phyloP scores from a whole-genome alignment of 2,329 filamentous ascomycete species.

The Aspergillus terreus region DNA sequence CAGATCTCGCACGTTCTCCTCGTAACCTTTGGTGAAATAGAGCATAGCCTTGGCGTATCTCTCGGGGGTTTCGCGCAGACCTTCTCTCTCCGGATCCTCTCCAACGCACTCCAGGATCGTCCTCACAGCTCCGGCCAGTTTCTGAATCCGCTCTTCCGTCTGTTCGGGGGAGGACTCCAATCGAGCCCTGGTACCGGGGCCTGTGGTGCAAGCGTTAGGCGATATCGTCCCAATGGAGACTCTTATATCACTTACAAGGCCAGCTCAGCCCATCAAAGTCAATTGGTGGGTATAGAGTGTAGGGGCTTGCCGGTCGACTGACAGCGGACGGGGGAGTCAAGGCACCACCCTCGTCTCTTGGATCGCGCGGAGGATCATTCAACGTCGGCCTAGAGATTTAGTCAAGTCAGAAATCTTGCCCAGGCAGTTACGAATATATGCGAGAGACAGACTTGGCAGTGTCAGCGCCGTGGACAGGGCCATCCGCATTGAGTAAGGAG shows the following conservation, averaged over 20 bases:
- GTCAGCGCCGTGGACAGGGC: constrained; percentile 14
- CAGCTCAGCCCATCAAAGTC: constrained; percentile 52
- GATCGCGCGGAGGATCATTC: constrained; percentile 51
- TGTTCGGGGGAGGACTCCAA: constrained; percentile 57
- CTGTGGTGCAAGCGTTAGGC: constrained; percentile 22
- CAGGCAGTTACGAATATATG: background rate
- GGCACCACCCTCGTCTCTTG: constrained; percentile 48
- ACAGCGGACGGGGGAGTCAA: constrained; percentile 50
- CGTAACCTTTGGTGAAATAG: constrained; percentile 94
- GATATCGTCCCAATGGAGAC: background rate
- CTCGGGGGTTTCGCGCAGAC: constrained; percentile 65
- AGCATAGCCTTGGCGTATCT: constrained; percentile 94
- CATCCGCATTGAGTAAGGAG: constrained; percentile 15
- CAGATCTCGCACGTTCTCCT: constrained; percentile 86
- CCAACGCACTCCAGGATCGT: constrained; percentile 65
- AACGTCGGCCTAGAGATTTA: constrained; percentile 26
- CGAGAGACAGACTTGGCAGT: constrained; percentile 23
- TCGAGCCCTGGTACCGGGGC: constrained; percentile 47
- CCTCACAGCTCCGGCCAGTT: constrained; percentile 59
- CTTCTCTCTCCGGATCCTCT: constrained; percentile 63
- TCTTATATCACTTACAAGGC: constrained; percentile 43
- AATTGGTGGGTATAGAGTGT: constrained; percentile 48
- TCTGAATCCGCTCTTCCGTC: constrained; percentile 54
- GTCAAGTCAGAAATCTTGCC: background rate
- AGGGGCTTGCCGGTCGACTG: constrained; percentile 50